Percentiles rank a stretch among this genome's conserved stretches.
Conservation (phyloP, 2,329 filamentous ascomycete genomes). For the Lachnellula willkommii region DNA sequence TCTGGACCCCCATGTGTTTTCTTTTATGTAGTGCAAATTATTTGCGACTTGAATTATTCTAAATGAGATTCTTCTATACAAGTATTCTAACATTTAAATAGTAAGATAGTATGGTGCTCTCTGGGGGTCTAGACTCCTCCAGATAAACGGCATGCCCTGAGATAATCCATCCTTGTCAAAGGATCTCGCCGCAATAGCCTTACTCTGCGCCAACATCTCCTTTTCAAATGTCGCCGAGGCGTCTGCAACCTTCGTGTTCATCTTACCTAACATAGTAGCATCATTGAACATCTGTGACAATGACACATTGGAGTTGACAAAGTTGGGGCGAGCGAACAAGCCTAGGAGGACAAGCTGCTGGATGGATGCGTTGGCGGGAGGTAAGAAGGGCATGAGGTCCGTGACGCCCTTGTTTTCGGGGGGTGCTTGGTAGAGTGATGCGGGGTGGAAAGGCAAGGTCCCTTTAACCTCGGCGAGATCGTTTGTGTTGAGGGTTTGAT, state of each 20-base stretch:
- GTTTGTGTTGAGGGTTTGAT: slow-evolving; percentile 41
- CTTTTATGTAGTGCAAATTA: too few relatives aligned
- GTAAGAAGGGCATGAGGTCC: slow-evolving; percentile 35
- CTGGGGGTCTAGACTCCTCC: slow-evolving; percentile 15
- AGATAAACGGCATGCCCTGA: slow-evolving; percentile 45
- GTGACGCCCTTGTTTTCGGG: slow-evolving; percentile 38
- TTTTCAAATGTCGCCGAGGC: slow-evolving; percentile 35
- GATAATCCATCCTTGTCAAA: slow-evolving; percentile 41
- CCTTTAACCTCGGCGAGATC: slow-evolving; percentile 23
- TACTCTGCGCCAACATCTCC: slow-evolving; percentile 37
- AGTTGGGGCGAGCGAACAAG: slow-evolving; percentile 38
- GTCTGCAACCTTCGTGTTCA: slow-evolving; percentile 29
- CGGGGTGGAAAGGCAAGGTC: slow-evolving; percentile 38
- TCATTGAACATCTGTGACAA: slow-evolving; percentile 40
- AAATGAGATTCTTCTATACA: not conserved
- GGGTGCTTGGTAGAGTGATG: slow-evolving; percentile 36
- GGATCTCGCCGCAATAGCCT: slow-evolving; percentile 31
- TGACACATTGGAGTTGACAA: slow-evolving; percentile 34
- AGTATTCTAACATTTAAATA: not conserved
- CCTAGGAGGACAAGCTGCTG: slow-evolving; percentile 36
- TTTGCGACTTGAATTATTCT: too few relatives aligned
- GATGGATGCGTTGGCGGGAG: slow-evolving; percentile 29
- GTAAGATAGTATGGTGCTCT: slow-evolving; percentile 4
- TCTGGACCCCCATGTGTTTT: too few relatives aligned
- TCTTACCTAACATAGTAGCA: slow-evolving; percentile 29